These are phyloP conservation scores for Phanerochaete sordida DNA, from an alignment of 768 basidiomycete genomes.

Conservation along the genomic window DNA sequence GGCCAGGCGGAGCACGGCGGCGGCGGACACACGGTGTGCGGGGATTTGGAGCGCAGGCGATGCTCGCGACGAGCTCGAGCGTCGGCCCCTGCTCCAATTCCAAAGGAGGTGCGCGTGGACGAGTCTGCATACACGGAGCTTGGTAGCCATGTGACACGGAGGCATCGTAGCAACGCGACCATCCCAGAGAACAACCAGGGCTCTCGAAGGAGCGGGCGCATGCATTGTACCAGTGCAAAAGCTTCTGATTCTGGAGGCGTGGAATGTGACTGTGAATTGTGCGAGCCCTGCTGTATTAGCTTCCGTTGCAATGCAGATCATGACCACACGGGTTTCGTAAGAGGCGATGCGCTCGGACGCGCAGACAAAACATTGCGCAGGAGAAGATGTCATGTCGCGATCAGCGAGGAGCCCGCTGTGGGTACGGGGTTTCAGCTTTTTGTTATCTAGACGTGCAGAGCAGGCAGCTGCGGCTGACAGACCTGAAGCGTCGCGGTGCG, in stretches of 20 bases:
- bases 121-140: not conserved
- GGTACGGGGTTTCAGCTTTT: not conserved
- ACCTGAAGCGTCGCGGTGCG: not conserved
- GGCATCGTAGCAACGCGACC: not conserved
- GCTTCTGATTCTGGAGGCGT: not conserved
- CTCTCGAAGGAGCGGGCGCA: not conserved
- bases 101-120: not conserved
- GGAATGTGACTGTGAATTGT: not conserved
- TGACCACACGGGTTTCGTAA: not conserved
- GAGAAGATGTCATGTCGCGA: not conserved
- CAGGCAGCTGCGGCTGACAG: not conserved
- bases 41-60: not conserved
- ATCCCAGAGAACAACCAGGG: not conserved
- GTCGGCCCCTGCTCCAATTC: not conserved
- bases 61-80: not conserved
- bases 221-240: not conserved
- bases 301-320: not conserved
- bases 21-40: not conserved
- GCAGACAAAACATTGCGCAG: not conserved
- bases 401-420: not conserved
- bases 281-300: not conserved
- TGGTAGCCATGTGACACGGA: not conserved
- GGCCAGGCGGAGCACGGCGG: no score
- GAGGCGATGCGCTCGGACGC: not conserved
- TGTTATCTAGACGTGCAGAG: not conserved